Percentiles rank a stretch among this genome's conserved stretches.
phyloP scores from a whole-genome alignment of 2,329 filamentous ascomycete genomes.

The Rhinocladiella similis region DNA sequence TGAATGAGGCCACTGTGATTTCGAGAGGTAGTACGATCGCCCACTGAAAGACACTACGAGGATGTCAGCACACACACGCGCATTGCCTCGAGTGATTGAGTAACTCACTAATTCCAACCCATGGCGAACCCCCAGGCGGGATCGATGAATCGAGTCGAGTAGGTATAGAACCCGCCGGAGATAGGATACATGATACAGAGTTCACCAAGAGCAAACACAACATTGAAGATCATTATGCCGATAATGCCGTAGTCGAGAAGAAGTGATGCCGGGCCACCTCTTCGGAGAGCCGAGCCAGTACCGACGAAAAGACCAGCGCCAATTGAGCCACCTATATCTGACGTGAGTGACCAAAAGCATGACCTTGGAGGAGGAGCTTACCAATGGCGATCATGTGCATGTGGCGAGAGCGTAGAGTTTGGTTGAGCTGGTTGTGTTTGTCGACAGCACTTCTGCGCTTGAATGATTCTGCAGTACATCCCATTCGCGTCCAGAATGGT shows the following conservation, averaged over 20 bases:
- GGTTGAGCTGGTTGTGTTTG: constrained; percentile 16
- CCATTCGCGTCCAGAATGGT: constrained; percentile 41
- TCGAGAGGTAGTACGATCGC: constrained; percentile 77
- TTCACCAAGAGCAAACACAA: constrained; percentile 87
- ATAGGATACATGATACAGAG: constrained; percentile 90
- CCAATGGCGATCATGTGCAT: constrained; percentile 97
- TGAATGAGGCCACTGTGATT: constrained; percentile 76
- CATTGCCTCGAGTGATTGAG: too few relatives aligned
- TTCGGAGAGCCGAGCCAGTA: constrained; percentile 68
- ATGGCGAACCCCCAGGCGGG: constrained; percentile 58
- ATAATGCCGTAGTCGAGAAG: constrained; percentile 75
- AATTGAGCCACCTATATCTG: constrained; percentile 18
- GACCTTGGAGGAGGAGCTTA: constrained; percentile 54
- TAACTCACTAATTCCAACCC: constrained; percentile 36
- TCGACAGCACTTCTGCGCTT: constrained; percentile 32
- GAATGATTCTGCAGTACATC: constrained; percentile 42
- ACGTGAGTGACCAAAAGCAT: neutral
- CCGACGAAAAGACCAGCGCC: constrained; percentile 85
- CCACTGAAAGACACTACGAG: constrained; percentile 67
- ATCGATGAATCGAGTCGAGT: constrained; percentile 87
- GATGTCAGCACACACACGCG: too few relatives aligned
- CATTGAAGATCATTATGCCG: constrained; percentile 86
- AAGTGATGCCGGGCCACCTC: constrained; percentile 73
- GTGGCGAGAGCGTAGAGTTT: constrained; percentile 55
- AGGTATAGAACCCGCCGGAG: constrained; percentile 86